phyloP scores from a whole-genome alignment of 495 filamentous ascomycete genomes.

The Jackrogersella minutella region DNA sequence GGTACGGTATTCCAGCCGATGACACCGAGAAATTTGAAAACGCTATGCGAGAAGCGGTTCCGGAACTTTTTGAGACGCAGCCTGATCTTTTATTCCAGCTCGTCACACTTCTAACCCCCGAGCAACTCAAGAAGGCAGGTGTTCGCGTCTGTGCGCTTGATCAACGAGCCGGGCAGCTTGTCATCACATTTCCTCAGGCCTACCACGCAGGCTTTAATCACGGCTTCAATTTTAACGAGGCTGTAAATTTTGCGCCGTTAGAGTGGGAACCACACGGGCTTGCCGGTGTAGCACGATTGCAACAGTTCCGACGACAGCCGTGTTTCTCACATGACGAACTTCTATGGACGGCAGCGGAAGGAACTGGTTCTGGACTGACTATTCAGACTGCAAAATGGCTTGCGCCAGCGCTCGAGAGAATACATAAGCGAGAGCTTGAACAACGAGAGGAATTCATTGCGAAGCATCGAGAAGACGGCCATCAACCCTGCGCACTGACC shows the following conservation, averaged over 20 bases:
- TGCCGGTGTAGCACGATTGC: conserved; percentile 82
- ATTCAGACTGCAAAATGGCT: conserved; percentile 97
- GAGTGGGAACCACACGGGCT: conserved; percentile 97
- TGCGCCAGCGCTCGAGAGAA: conserved; percentile 81
- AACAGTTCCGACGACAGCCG: conserved; percentile 87
- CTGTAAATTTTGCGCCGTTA: conserved; percentile 95
- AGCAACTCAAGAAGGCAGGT: conserved; percentile 93
- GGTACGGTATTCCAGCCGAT: conserved; percentile 96
- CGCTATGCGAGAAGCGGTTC: conserved; percentile 93
- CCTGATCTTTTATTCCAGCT: conserved; percentile 97
- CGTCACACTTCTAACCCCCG: conserved; percentile 91
- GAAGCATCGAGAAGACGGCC: conserved; percentile 64
- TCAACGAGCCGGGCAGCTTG: conserved; percentile 94
- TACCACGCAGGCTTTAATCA: conserved; percentile 96
- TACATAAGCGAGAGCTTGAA: conserved; percentile 73
- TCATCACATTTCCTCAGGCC: conserved; percentile 92
- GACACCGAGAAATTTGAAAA: conserved; percentile 94
- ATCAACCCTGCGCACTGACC: conserved; percentile 54
- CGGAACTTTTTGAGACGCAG: conserved; percentile 96
- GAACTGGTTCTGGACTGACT: conserved; percentile 72
- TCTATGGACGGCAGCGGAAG: conserved; percentile 80
- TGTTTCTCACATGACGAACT: conserved; percentile 98
- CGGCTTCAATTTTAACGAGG: conserved; percentile 99
- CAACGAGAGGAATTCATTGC: conserved; percentile 72
- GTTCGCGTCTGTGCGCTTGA: conserved; percentile 93